Percentiles rank a stretch among this genome's conserved stretches.
phyloP scores from a whole-genome alignment of 2,329 filamentous ascomycete species.

The Parascedosporium putredinis region DNA sequence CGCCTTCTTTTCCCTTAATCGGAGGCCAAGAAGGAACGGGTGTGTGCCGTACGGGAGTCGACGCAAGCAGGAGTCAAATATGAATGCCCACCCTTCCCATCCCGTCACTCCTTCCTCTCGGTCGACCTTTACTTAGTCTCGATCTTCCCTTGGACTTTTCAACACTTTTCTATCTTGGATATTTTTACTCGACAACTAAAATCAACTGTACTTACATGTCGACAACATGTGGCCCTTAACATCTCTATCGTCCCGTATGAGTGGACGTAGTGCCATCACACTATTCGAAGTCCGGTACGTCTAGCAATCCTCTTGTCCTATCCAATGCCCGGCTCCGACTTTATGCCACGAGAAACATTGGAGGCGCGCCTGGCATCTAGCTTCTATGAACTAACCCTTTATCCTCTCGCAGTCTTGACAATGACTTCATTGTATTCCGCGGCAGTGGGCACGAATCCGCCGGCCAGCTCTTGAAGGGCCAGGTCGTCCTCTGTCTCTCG shows the following conservation, averaged over 20 bases:
- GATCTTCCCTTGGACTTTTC: no score
- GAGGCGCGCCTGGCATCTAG: background rate
- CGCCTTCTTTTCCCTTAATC: background rate
- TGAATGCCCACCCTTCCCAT: background rate
- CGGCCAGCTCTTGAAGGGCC: conserved; percentile 64
- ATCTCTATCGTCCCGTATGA: conserved; percentile 42
- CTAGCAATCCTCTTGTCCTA: background rate
- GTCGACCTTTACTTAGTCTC: background rate
- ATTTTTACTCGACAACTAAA: background rate
- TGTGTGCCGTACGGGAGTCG: background rate
- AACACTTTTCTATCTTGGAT: background rate
- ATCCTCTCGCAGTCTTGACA: conserved; percentile 49
- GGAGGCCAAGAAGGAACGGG: background rate
- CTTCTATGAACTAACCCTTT: background rate
- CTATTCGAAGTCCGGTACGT: conserved; percentile 50
- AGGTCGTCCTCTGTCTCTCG: conserved; percentile 62
- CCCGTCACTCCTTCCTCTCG: background rate
- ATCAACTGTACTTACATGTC: no score
- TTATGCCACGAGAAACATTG: background rate
- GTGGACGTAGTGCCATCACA: conserved; percentile 38
- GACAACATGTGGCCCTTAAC: conserved; percentile 44
- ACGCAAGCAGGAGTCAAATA: background rate
- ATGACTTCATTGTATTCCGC: conserved; percentile 69
- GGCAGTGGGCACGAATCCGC: conserved; percentile 66
- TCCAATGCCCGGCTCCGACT: background rate